phyloP scores from a whole-genome alignment of 2,329 filamentous ascomycete species.

The Colletotrichum limetticola region DNA sequence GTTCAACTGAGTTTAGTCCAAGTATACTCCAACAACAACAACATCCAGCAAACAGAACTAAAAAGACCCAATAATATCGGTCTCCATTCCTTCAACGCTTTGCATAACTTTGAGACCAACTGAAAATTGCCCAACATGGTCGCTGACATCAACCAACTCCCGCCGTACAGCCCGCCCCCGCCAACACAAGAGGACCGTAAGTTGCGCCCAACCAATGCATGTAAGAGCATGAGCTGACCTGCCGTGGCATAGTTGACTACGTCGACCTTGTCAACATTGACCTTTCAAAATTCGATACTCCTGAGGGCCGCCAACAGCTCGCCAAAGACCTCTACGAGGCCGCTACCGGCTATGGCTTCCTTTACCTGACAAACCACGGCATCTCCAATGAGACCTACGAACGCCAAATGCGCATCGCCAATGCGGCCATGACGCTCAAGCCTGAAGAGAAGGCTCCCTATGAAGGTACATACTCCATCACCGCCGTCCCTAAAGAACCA shows the following conservation, averaged over 20 bases:
- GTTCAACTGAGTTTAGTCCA: not conserved
- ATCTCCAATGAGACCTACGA: constrained; percentile 41
- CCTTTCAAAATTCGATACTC: constrained; percentile 42
- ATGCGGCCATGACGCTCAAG: constrained; percentile 41
- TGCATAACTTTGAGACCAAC: not conserved
- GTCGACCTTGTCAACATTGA: constrained; percentile 42
- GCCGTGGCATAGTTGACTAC: constrained; percentile 38
- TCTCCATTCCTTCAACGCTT: not conserved
- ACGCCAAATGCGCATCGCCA: constrained; percentile 41
- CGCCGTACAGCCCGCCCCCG: constrained; percentile 18
- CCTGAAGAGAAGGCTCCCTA: constrained; percentile 42
- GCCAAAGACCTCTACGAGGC: constrained; percentile 44
- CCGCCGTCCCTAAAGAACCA: too few relatives aligned
- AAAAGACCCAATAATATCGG: not conserved
- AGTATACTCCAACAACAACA: not conserved
- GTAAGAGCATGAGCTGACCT: not conserved
- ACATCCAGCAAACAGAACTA: not conserved
- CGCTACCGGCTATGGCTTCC: constrained; percentile 39
- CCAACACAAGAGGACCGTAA: constrained; percentile 24
- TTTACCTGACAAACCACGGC: constrained; percentile 42
- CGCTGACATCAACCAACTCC: constrained; percentile 20
- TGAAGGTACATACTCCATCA: constrained; percentile 35
- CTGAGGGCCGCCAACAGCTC: constrained; percentile 39
- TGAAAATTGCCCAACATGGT: constrained; percentile 5
- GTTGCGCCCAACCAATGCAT: not conserved